These are phyloP conservation scores for Epichloe uncinata DNA, from an alignment of 2,329 filamentous ascomycete species.

Conservation along the genomic window DNA sequence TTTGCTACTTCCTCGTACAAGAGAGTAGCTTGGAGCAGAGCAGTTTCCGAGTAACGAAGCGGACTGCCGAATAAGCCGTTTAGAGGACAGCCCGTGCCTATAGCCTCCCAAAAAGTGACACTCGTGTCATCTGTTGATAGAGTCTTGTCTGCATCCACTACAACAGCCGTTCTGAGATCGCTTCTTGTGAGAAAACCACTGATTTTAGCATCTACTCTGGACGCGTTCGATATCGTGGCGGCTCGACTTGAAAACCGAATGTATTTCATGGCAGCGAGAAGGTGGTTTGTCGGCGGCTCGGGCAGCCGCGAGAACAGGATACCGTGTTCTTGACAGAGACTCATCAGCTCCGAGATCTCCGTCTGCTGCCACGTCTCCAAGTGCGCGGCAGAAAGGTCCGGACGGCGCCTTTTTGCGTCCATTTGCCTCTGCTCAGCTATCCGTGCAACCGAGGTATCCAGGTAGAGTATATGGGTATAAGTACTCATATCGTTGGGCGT, in stretches of 20 bases:
- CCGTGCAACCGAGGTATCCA: conserved; percentile 25
- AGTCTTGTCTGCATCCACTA: conserved; percentile 47
- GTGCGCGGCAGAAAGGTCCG: conserved; percentile 19
- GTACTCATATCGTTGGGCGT: conserved; percentile 31
- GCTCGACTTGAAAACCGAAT: conserved; percentile 6
- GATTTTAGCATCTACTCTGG: conserved; percentile 16
- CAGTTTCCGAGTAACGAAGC: conserved; percentile 36
- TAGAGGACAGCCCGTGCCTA: conserved; percentile 16
- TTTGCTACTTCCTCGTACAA: conserved; percentile 34
- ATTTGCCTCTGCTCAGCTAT: conserved; percentile 23
- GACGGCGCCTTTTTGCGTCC: conserved; percentile 26
- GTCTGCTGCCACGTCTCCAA: conserved; percentile 32
- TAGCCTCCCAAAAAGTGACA: conserved; percentile 32
- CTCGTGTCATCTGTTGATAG: conserved; percentile 37
- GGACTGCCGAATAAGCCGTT: conserved; percentile 31
- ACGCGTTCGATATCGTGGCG: conserved; percentile 24
- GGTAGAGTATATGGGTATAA: conserved; percentile 47
- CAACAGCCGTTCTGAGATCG: conserved; percentile 30
- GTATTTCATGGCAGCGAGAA: conserved; percentile 1
- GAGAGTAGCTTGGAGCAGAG: conserved; percentile 40
- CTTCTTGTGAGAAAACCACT: conserved; percentile 12
- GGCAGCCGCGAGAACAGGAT: conserved; percentile 31
- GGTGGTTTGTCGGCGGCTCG: background rate
- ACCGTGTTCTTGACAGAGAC: conserved; percentile 27
- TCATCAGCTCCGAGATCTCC: conserved; percentile 30